A percentile compares a stretch with the other conserved stretches of the same genome.
phyloP scores from a whole-genome alignment of 306 rosid genomes.

The Begonia loranthoides region DNA sequence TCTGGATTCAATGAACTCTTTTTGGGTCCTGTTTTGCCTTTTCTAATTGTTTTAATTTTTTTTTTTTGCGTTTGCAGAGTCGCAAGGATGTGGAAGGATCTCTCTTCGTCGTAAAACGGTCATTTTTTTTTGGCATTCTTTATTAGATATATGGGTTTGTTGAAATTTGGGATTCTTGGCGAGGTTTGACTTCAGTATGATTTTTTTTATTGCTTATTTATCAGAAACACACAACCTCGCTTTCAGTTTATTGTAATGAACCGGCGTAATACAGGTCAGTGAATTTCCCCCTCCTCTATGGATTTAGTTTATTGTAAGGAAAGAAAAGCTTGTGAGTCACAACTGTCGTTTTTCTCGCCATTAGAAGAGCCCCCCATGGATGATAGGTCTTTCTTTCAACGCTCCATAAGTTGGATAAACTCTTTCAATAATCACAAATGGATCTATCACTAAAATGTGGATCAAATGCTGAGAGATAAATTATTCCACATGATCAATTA shows the following conservation, averaged over 20 bases:
- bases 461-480: too few species aligned
- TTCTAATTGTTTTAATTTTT: not conserved
- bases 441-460: too few species aligned
- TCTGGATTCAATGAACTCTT: not conserved
- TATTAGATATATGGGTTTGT: not conserved
- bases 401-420: too few species aligned
- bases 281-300: not conserved
- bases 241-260: slow-evolving; percentile 90
- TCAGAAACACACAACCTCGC: slow-evolving; percentile 57
- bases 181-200: not conserved
- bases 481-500: too few species aligned
- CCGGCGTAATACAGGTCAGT: slow-evolving; percentile 61
- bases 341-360: not conserved
- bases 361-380: not conserved
- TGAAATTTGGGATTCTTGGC: not conserved
- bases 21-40: slow-evolving; percentile 1
- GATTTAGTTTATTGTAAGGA: too few species aligned
- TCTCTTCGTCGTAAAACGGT: slow-evolving; percentile 88
- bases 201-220: not conserved
- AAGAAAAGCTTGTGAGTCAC: not conserved
- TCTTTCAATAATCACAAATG: not conserved
- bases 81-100: slow-evolving; percentile 95
- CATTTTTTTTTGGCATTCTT: not conserved
- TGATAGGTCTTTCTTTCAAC: too few species aligned
- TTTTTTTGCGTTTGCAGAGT: slow-evolving; percentile 35